phyloP scores from a whole-genome alignment of 306 rosid species.

The Quercus robur region DNA sequence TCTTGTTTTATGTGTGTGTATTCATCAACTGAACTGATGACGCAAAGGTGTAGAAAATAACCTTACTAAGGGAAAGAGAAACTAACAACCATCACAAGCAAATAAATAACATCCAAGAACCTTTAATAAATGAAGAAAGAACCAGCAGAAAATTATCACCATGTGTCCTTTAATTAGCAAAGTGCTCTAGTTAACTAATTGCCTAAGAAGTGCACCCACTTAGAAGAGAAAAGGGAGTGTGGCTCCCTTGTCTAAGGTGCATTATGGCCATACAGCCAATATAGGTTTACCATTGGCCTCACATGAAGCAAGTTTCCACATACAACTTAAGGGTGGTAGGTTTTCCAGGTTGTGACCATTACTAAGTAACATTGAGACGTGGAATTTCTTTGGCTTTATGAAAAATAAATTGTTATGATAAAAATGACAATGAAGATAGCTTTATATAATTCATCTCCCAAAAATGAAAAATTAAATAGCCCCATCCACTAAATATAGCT shows the following conservation, averaged over 20 bases:
- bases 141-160: no score
- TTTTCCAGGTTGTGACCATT: neutral
- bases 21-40: neutral
- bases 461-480: neutral
- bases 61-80: neutral
- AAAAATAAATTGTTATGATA: neutral
- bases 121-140: neutral
- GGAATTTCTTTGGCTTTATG: neutral
- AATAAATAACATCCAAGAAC: neutral
- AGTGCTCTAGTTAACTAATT: neutral
- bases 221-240: neutral
- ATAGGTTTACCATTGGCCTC: neutral
- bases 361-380: neutral
- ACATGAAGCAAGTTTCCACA: neutral
- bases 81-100: neutral
- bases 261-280: neutral
- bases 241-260: neutral
- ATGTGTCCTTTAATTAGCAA: neutral
- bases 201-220: neutral
- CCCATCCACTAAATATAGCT: neutral
- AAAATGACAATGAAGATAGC: neutral
- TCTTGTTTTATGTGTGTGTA: neutral
- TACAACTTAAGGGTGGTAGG: neutral
- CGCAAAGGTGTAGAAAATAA: neutral
- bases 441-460: neutral